Base-by-base conservation (phyloP, 306 rosid species). In the Carpinus viminea region DNA sequence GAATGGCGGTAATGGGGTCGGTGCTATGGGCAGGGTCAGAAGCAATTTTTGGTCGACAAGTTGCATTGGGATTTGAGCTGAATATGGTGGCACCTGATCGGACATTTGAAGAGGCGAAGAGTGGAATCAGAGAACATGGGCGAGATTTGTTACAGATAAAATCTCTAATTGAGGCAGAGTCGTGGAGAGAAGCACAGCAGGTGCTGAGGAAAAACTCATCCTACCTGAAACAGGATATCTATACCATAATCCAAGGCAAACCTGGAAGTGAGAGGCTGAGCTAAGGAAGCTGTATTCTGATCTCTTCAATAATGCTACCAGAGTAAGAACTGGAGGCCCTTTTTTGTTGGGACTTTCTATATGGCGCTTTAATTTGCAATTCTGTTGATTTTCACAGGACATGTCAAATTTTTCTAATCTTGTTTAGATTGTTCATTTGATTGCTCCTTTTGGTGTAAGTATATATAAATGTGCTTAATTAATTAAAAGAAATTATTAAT, bases 101-200 rank as follows among this genome's bases (percentile, higher is more conserved):
- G 71, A 72, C 84, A 7, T 6, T 80, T 10, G 86, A 84, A 74
- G 85, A 86, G 76, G 92, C 90, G 1, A 78, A 82, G 82, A 76
- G 81, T 75, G 85, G 83, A 55, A 62, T 86, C 74, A 80, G 68
- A 74, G 82, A 55, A 4, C 85, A 86, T 38, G 87, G 84, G 1
- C 54, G 59, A 61, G 80, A 80, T 64, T 54, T 88, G 45, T 26
- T 86, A 9, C 28, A 82, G 53, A 79, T 91, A 72, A 91, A 76
- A 64, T 81, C 78, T 26, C 66, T 92, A 5, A 83, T 94, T 16
- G 95, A 92, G 71, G 74, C 80, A 48, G 85, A 77, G 79, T 87
- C 89, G 12, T 91, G 97, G 97, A 76, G 65, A 46, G 87, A 86
- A 53, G 90, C 93, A 20, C 97, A 93, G 52, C 83, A 75, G 77